Conservation (phyloP, 2,329 filamentous ascomycete species). For the Fusarium devonianum region DNA sequence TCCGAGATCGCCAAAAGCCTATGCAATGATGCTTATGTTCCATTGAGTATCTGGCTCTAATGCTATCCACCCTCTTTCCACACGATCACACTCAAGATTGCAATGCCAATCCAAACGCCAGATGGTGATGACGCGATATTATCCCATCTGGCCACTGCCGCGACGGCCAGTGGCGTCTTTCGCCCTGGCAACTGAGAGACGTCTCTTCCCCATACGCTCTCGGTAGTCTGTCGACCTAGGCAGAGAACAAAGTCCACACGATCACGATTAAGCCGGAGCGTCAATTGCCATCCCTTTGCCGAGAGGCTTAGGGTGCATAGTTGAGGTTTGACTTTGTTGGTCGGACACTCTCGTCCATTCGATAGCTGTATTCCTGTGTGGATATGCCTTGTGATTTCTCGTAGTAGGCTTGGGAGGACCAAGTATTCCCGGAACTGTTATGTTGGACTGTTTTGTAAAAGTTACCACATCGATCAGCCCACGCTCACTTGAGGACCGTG, state of each 20-base stretch:
- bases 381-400: slow-evolving; percentile 14
- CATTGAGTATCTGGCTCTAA: slow-evolving; percentile 10
- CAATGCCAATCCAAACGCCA: slow-evolving; percentile 5
- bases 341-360: slow-evolving; percentile 65
- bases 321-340: slow-evolving; percentile 95
- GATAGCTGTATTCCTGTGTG: slow-evolving; percentile 12
- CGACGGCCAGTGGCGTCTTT: slow-evolving; percentile 58
- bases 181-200: slow-evolving; percentile 68
- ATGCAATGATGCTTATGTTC: slow-evolving; percentile 6
- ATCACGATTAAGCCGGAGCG: slow-evolving; percentile 99
- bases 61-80: not conserved
- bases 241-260: slow-evolving; percentile 71
- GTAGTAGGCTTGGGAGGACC: not conserved
- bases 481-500: slow-evolving; percentile 81
- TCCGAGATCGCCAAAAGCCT: not conserved
- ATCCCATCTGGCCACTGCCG: slow-evolving; percentile 51
- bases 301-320: slow-evolving; percentile 87
- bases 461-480: slow-evolving; percentile 8
- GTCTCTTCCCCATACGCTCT: slow-evolving; percentile 69
- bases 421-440: not conserved
- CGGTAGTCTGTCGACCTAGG: slow-evolving; percentile 81
- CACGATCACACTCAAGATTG: not conserved
- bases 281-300: slow-evolving; percentile 79
- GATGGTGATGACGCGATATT: slow-evolving; percentile 1
- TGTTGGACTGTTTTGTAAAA: not conserved